Percentiles rank a stretch among this genome's conserved stretches.
These are phyloP conservation scores for Fomitopsis palustris DNA, from an alignment of 1,284 basidiomycete species.

Conservation along the genomic window DNA sequence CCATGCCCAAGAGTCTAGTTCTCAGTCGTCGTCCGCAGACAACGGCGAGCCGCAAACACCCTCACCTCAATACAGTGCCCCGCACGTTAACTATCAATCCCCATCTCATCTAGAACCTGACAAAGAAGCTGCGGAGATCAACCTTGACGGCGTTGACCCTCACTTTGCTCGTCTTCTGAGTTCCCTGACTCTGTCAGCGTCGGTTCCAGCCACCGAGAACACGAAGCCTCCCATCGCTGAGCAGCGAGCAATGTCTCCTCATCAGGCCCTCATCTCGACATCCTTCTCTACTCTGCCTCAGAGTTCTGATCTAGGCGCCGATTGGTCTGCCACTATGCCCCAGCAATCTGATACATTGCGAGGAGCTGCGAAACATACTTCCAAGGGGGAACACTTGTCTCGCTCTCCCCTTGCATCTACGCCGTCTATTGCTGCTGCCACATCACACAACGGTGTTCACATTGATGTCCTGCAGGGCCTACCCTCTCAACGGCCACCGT, in stretches of 20 bases:
- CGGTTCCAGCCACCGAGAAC: slow-evolving; percentile 20
- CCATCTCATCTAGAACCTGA: background rate
- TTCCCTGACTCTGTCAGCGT: slow-evolving; percentile 59
- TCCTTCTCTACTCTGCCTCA: background rate
- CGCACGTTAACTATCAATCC: slow-evolving; percentile 25
- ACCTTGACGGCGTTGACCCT: slow-evolving; percentile 46
- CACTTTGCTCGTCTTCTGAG: slow-evolving; percentile 67
- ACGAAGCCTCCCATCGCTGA: slow-evolving; percentile 1
- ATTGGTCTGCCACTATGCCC: background rate
- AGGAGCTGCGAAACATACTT: background rate
- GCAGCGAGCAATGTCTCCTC: background rate
- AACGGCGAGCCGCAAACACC: slow-evolving; percentile 61
- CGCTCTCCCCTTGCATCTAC: background rate
- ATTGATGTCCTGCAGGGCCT: background rate
- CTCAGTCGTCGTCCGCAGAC: slow-evolving; percentile 60
- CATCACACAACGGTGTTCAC: background rate
- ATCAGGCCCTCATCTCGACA: background rate
- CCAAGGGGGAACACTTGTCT: background rate
- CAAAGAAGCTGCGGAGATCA: slow-evolving; percentile 9
- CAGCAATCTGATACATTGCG: background rate
- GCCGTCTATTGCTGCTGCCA: background rate
- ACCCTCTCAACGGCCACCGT: background rate
- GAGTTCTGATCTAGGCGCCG: background rate
- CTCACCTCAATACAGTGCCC: slow-evolving; percentile 51
- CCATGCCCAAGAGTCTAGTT: slow-evolving; percentile 55